Conservation (phyloP, 2,329 filamentous ascomycete species). For the Aspergillus latus region DNA sequence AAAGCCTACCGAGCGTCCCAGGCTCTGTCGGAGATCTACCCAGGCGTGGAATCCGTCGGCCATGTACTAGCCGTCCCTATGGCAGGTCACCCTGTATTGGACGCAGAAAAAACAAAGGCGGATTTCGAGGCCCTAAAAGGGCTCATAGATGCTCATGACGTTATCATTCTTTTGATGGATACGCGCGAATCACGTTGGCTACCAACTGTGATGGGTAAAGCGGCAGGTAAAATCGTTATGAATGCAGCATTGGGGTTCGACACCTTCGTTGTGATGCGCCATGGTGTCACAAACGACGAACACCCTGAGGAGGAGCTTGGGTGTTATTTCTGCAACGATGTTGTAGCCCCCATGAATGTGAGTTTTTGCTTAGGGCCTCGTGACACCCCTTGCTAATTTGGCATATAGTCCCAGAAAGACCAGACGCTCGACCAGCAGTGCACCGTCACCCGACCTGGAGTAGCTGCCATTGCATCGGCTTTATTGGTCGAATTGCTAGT, state of each 20-base stretch:
- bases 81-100: slow-evolving; percentile 84
- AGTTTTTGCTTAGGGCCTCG: slow-evolving; percentile 41
- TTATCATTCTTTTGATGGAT: slow-evolving; percentile 95
- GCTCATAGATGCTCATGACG: slow-evolving; percentile 83
- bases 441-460: slow-evolving; percentile 90
- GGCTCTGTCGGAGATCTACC: slow-evolving; percentile 81
- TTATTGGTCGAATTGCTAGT: slow-evolving; percentile 87
- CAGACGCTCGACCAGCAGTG: slow-evolving; percentile 97
- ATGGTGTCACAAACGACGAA: slow-evolving; percentile 66
- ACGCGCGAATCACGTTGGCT: slow-evolving; percentile 93
- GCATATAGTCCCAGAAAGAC: slow-evolving; percentile 77
- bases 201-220: slow-evolving; percentile 93
- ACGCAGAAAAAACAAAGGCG: slow-evolving; percentile 65
- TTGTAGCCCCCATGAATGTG: slow-evolving; percentile 90
- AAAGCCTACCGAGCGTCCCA: slow-evolving; percentile 82
- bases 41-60: slow-evolving; percentile 78
- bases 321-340: slow-evolving; percentile 98
- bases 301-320: slow-evolving; percentile 69
- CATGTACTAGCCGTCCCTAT: slow-evolving; percentile 87
- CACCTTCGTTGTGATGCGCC: slow-evolving; percentile 95
- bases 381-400: slow-evolving; percentile 18
- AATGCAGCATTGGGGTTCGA: slow-evolving; percentile 96
- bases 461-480: slow-evolving; percentile 88
- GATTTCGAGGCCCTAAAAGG: slow-evolving; percentile 74
- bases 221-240: slow-evolving; percentile 89